Evolutionary conservation across 164 flowering plant species (phyloP).

Genomic region (Buxus sempervirens): DNA sequence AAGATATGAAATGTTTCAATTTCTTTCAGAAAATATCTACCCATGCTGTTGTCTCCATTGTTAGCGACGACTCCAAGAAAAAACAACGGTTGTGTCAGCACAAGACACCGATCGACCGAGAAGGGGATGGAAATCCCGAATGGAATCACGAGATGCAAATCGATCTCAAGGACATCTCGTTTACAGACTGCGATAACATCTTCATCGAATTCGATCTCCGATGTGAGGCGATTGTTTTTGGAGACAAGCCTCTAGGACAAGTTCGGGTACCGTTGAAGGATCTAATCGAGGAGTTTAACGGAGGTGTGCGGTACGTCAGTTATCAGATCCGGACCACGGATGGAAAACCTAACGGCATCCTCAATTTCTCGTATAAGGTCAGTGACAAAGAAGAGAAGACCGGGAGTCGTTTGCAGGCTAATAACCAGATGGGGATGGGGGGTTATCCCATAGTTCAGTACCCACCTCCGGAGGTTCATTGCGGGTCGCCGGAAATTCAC

Average conservation of each 20-base stretch:
- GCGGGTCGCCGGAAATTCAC: slow-evolving; percentile 11
- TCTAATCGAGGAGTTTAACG: slow-evolving; percentile 26
- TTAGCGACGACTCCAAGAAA: slow-evolving; percentile 20
- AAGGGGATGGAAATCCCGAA: slow-evolving; percentile 48
- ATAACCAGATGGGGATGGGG: background rate
- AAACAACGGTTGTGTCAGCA: slow-evolving; percentile 24
- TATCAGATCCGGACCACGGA: slow-evolving; percentile 44
- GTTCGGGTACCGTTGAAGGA: slow-evolving; percentile 47
- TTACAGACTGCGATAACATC: slow-evolving; percentile 13
- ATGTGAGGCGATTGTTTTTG: slow-evolving; percentile 26
- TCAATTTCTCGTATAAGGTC: slow-evolving; percentile 45
- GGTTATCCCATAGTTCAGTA: background rate
- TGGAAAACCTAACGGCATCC: slow-evolving; percentile 49
- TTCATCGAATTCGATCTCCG: slow-evolving; percentile 39
- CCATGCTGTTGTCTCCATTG: slow-evolving; percentile 34
- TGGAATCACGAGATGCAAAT: slow-evolving; percentile 54
- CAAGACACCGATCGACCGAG: slow-evolving; percentile 39
- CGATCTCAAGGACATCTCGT: slow-evolving; percentile 17
- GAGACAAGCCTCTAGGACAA: slow-evolving; percentile 41
- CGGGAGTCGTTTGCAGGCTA: too few relatives aligned
- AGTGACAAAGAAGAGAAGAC: background rate
- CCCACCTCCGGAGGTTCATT: slow-evolving; percentile 11
- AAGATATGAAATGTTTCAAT: slow-evolving; percentile 45
- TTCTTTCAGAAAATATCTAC: slow-evolving; percentile 54
- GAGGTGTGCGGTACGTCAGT: slow-evolving; percentile 32